Base-by-base conservation (phyloP, 2,329 filamentous ascomycete species). In the Penicillium sp. region DNA sequence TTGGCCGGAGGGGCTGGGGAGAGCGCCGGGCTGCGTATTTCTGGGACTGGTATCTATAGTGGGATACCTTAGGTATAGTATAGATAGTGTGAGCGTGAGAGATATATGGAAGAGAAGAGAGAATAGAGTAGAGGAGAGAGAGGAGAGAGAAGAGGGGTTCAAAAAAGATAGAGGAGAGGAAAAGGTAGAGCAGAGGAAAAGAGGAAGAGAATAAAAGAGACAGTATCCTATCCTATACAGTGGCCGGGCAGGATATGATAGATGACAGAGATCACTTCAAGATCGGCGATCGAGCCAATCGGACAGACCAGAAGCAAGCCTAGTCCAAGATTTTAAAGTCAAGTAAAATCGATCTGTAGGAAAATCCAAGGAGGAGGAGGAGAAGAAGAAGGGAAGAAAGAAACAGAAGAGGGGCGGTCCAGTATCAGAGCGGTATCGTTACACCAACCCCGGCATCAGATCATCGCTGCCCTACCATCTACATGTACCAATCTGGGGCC, bases 1-100 rank as follows among this genome's bases (percentile, higher is more conserved):
- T 50, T 57, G 49, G 49, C 48, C 65, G 61, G 65, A 67, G 62
- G 65, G 69, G 68, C 69, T 70, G 69, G 65, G 59, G 67, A 65
- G 66, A 24, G 24, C 42, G 24, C 24, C 10, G 67, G 55, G 62
- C 60, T 54, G 64, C 67, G 70, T 72, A 72, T 62, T 66, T 70
- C 64, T 70, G 64, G 70, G 70, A 10, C 10, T 28, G 24, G 24
- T 28, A 28, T 28, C 24, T 28, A 28, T 28, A 5, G n/a, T n/a
- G n/a, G n/a, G n/a, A n/a, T n/a, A n/a, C n/a, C n/a, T n/a, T n/a
- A n/a, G n/a, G 40, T 29, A 44, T 28, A 29, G 28, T 44, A 19
- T 21, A 29, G 39, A n/a, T n/a, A n/a, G n/a, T n/a, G n/a, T n/a
- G 29, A 10, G 33, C 7, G 23, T 46, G 24, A 14, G 24, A 34